Percentiles rank a stretch among this genome's conserved stretches.
phyloP scores from a whole-genome alignment of 257 asterid species.

The Henckelia pumila region DNA sequence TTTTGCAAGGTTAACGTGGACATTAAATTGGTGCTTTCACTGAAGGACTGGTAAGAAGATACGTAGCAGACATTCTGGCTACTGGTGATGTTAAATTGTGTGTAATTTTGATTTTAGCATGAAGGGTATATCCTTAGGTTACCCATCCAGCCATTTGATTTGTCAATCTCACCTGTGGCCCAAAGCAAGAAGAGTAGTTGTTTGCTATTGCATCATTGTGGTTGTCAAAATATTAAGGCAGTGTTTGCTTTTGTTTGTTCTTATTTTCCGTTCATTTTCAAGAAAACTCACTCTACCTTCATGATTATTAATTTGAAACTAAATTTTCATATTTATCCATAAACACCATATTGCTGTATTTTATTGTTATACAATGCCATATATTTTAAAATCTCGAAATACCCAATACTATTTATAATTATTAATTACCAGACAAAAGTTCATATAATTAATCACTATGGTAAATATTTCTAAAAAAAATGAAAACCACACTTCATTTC shows the following conservation, averaged over 20 bases:
- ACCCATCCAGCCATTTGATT: not conserved
- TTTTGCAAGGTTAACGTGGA: not conserved
- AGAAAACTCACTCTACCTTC: not conserved
- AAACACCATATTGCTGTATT: not conserved
- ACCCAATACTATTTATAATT: not conserved
- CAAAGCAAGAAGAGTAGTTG: not conserved
- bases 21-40: too few species aligned
- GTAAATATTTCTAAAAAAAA: not conserved
- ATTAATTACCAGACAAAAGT: not conserved
- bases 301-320: not conserved
- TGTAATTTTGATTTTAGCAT: not conserved
- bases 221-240: not conserved
- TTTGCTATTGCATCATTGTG: not conserved
- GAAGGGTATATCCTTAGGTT: not conserved
- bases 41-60: not conserved
- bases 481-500: not conserved
- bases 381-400: too few species aligned
- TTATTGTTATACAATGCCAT: not conserved
- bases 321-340: too few species aligned
- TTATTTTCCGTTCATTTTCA: not conserved
- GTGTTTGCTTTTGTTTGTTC: not conserved
- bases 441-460: not conserved
- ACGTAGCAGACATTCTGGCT: not conserved
- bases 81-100: not conserved
- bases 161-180: not conserved